These are phyloP conservation scores for Withania somnifera DNA, from an alignment of 305 asterid genomes.

Conservation along the genomic window DNA sequence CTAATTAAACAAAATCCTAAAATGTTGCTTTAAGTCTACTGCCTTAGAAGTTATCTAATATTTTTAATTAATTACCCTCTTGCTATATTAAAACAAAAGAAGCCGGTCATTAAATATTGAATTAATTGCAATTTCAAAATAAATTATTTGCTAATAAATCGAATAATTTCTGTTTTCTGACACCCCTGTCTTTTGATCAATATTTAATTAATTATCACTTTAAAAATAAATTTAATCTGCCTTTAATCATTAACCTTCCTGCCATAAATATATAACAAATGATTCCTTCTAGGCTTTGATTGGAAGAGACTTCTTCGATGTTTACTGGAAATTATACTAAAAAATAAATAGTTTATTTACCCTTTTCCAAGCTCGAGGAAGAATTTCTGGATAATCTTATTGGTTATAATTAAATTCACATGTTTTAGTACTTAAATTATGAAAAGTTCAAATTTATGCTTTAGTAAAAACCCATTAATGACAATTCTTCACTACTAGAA, in stretches of 20 bases:
- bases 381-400: background rate
- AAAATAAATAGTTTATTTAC: background rate
- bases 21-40: background rate
- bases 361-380: background rate
- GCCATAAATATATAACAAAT: background rate
- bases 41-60: background rate
- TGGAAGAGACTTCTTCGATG: background rate
- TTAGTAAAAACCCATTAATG: background rate
- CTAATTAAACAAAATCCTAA: background rate
- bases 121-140: background rate
- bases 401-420: background rate
- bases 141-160: background rate
- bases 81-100: background rate
- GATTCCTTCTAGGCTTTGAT: slow-evolving; percentile 6
- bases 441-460: background rate
- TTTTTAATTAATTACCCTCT: background rate
- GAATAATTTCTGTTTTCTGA: background rate
- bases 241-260: slow-evolving; percentile 12
- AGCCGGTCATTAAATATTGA: background rate
- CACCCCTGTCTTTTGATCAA: background rate
- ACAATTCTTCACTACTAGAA: too few relatives aligned
- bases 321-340: background rate
- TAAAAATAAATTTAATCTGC: background rate
- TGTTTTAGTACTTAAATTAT: background rate
- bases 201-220: background rate